Evolutionary conservation across 192 early-diverging fungal species (phyloP).

Genomic region (Coemansia nantahalensis): DNA sequence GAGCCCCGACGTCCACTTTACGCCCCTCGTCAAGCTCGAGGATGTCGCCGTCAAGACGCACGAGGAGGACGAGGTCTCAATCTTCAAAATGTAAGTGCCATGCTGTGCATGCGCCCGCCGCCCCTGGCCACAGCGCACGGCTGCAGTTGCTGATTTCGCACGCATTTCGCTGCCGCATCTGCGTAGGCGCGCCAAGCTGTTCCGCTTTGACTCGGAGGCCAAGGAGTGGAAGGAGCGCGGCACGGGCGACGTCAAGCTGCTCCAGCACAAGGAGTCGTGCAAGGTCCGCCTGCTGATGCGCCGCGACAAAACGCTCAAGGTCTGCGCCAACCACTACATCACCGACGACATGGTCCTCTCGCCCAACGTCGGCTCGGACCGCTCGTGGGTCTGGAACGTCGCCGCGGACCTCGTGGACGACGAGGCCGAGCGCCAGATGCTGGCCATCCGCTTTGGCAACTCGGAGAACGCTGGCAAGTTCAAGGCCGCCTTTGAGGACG

Average conservation of each 20-base stretch:
- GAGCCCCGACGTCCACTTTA: conserved; percentile 91
- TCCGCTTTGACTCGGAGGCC: conserved; percentile 88
- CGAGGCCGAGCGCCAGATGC: conserved; percentile 73
- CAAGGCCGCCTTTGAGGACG: conserved; percentile 82
- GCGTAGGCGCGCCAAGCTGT: conserved; percentile 90
- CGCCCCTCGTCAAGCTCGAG: conserved; percentile 91
- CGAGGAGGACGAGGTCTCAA: conserved; percentile 91
- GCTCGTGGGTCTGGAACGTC: conserved; percentile 98
- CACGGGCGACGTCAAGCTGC: conserved; percentile 94
- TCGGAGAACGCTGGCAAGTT: conserved; percentile 91
- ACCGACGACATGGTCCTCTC: conserved; percentile 83
- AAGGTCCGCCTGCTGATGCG: conserved; percentile 98
- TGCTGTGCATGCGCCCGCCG: conserved; percentile 22
- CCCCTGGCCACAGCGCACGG: background rate
- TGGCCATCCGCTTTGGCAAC: conserved; percentile 97
- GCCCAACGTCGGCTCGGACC: conserved; percentile 97
- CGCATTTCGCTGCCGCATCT: background rate
- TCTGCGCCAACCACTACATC: conserved; percentile 98
- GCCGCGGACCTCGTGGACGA: conserved; percentile 89
- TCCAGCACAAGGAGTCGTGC: conserved; percentile 86
- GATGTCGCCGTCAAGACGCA: conserved; percentile 91
- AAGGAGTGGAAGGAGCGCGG: conserved; percentile 99
- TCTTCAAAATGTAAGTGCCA: conserved; percentile 83
- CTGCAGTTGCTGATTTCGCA: too few species aligned
- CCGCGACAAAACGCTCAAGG: conserved; percentile 97